Evolutionary conservation across 2,329 filamentous ascomycete species (phyloP), one percentile per base, ranked within the genome.

Genomic region (Xylariaceae sp.): DNA sequence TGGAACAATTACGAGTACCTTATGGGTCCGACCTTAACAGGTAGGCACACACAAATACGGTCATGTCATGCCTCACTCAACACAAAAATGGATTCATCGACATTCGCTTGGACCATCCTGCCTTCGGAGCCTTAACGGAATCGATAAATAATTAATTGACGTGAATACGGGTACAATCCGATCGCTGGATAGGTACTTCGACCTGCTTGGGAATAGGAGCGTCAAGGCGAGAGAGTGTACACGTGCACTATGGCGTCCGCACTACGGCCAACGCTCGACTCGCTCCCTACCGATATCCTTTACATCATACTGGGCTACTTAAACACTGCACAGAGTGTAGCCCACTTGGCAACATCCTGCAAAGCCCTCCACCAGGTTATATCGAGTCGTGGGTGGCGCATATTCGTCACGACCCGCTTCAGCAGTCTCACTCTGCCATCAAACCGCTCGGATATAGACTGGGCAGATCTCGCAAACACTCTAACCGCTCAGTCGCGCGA

Each of bases 401-500:
- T 72, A 41, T 82, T 81, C 55, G 74, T 77, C 44, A 71, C 68
- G 43, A 68, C 65, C 39, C 67, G 70, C 27, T 82, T 81, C 56
- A 69, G 71, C 1, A 74, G 72, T 3, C 64, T 77, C 4, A 56
- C 60, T 1, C 59, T 75, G 1, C 70, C 73, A 0, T 12, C 52
- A 1, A 56, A 45, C n/a, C 57, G 57, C 2, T 58, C 61, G 3
- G 46, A 56, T 70, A 58, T 61, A 8, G 60, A 65, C 9, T 65
- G 66, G 66, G 57, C 11, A 3, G 55, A 58, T 8, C 56, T 76
- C 30, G 78, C 78, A 5, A 69, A 75, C 30, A 72, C 71, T 0
- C 64, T 80, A 43, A 80, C 79, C 0, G 76, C 75, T 59, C 74
- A 80, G 51, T 74, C 76, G 31, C 72, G 78, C 4, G 78, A 75